Conservation (phyloP, 352 stramenopile species). For the Globisporangium solare region DNA sequence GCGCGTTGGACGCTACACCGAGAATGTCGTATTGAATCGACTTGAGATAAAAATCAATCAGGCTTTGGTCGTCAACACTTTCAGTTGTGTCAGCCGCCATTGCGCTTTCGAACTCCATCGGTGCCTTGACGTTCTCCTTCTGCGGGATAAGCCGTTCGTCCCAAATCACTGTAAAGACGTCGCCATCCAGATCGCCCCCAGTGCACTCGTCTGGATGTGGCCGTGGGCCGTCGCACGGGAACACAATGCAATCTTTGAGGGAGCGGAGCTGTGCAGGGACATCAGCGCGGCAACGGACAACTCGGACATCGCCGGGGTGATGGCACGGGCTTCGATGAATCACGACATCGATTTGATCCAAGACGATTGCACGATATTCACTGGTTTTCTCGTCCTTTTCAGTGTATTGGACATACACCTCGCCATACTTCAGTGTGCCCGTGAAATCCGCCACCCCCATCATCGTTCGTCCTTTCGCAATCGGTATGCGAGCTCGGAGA, state of each 20-base stretch:
- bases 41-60: constrained; percentile 73
- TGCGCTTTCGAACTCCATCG: constrained; percentile 37
- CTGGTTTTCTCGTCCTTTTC: constrained; percentile 29
- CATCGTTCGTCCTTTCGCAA: constrained; percentile 57
- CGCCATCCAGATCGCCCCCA: constrained; percentile 76
- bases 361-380: constrained; percentile 11
- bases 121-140: constrained; percentile 29
- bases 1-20: constrained; percentile 71
- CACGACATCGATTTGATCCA: constrained; percentile 46
- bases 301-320: constrained; percentile 68
- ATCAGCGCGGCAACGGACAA: constrained; percentile 47
- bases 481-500: constrained; percentile 64
- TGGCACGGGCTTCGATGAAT: constrained; percentile 78
- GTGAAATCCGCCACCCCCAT: constrained; percentile 86
- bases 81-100: constrained; percentile 21
- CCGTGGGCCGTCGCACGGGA: constrained; percentile 57
- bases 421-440: constrained; percentile 49
- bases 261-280: constrained; percentile 38
- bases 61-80: constrained; percentile 31
- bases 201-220: constrained; percentile 79
- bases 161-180: constrained; percentile 83
- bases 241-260: constrained; percentile 72
- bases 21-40: constrained; percentile 72
- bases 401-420: constrained; percentile 79
- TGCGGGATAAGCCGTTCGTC: constrained; percentile 62